A percentile compares a stretch with the other conserved stretches of the same genome.
Conservation (phyloP, 306 rosid species). For the Coriaria nepalensis region DNA sequence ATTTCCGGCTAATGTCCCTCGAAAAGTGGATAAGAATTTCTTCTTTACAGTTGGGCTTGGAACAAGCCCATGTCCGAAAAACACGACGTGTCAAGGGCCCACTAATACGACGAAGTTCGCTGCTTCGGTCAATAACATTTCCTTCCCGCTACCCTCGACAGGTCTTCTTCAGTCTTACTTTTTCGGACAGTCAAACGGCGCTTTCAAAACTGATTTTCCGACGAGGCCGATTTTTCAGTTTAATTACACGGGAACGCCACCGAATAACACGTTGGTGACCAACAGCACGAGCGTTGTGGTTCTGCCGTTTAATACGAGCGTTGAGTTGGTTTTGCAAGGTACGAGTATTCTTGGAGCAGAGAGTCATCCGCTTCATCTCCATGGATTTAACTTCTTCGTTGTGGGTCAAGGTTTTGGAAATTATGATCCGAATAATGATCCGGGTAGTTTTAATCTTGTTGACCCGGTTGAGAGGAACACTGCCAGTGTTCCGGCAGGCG, state of each 20-base stretch:
- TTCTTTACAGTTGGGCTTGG: constrained; percentile 71
- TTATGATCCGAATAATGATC: constrained; percentile 45
- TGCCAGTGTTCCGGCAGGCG: constrained; percentile 48
- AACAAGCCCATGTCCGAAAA: constrained; percentile 49
- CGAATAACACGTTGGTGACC: constrained; percentile 44
- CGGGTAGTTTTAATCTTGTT: constrained; percentile 45
- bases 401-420: constrained; percentile 85
- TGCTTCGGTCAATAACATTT: constrained; percentile 53
- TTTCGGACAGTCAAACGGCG: constrained; percentile 27
- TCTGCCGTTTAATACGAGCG: constrained; percentile 50
- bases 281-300: constrained; percentile 54
- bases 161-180: constrained; percentile 52
- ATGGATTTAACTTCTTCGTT: constrained; percentile 58
- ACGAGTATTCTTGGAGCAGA: constrained; percentile 56
- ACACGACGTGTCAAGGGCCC: constrained; percentile 79
- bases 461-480: constrained; percentile 75
- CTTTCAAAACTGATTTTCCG: constrained; percentile 57
- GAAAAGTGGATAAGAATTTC: constrained; percentile 36
- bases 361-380: constrained; percentile 86
- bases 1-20: constrained; percentile 59
- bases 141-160: constrained; percentile 58
- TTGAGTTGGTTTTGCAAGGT: constrained; percentile 65
- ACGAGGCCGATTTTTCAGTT: constrained; percentile 31
- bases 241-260: constrained; percentile 70
- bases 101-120: constrained; percentile 47